Conservation (phyloP, 2,329 filamentous ascomycete genomes). For the Cytospora piceicola region DNA sequence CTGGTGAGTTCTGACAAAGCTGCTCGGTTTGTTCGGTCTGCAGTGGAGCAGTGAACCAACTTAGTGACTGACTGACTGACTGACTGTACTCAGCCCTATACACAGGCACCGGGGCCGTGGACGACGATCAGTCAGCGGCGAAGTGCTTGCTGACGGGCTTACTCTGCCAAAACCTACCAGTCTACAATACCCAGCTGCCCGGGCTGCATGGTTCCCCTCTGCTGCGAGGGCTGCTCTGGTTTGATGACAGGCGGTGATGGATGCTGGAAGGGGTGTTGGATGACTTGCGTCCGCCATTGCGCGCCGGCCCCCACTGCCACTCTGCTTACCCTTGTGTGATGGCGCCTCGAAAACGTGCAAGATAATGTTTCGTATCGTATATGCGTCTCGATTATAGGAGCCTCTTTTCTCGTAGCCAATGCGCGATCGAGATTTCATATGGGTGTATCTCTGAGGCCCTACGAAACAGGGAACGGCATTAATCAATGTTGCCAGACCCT, state of each 20-base stretch:
- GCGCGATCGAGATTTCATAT: background rate
- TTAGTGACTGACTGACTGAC: too few species aligned
- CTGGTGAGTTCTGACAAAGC: constrained; percentile 17
- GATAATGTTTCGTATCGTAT: background rate
- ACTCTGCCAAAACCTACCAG: too few species aligned
- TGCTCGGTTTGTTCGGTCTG: background rate
- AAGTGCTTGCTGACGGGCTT: constrained; percentile 14
- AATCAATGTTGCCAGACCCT: background rate
- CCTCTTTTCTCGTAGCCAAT: background rate
- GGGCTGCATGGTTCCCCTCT: constrained; percentile 7
- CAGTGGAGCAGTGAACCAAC: constrained; percentile 23
- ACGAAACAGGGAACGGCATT: background rate
- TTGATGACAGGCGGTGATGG: background rate
- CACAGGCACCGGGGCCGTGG: constrained; percentile 19
- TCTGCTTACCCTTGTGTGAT: background rate
- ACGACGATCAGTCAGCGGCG: constrained; percentile 20
- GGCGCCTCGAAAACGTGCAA: background rate
- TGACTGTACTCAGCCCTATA: constrained; percentile 29
- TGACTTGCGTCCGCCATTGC: background rate
- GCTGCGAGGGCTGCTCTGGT: constrained; percentile 4
- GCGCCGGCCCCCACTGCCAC: background rate
- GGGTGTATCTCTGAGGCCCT: background rate
- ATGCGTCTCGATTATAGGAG: background rate
- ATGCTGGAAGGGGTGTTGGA: constrained; percentile 7
- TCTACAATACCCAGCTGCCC: constrained; percentile 4